Conservation (phyloP, 805 yeast species). For the Candida ipomoeae region DNA sequence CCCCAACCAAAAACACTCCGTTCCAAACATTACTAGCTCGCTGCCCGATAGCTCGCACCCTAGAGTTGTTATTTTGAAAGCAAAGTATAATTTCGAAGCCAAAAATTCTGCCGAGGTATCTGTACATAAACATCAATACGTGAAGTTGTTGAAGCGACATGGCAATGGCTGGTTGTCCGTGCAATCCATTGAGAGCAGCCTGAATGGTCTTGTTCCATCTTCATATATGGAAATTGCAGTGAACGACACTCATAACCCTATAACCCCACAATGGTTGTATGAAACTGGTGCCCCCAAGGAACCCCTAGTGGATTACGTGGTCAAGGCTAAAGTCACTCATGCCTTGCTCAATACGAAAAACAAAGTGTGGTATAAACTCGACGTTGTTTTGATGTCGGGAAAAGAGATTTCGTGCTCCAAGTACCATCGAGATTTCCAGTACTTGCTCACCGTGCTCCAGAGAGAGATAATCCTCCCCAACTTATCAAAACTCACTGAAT, state of each 20-base stretch:
- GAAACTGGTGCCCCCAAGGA: slow-evolving; percentile 7
- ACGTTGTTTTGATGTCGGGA: slow-evolving; percentile 19
- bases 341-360: slow-evolving; percentile 23
- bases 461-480: background rate
- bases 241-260: slow-evolving; percentile 34
- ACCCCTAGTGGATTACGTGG: slow-evolving; percentile 7
- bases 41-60: slow-evolving; percentile 18
- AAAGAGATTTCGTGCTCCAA: slow-evolving; percentile 25
- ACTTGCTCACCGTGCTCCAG: slow-evolving; percentile 22
- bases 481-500: background rate
- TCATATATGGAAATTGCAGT: slow-evolving; percentile 36
- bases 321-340: slow-evolving; percentile 20
- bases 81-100: slow-evolving; percentile 31
- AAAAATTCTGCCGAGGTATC: slow-evolving; percentile 26
- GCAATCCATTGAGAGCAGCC: slow-evolving; percentile 21
- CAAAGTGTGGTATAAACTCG: slow-evolving; percentile 35
- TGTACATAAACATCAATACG: slow-evolving; percentile 25
- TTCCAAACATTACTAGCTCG: slow-evolving; percentile 25
- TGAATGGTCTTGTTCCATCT: slow-evolving; percentile 36
- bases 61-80: slow-evolving; percentile 23
- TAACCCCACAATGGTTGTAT: slow-evolving; percentile 30
- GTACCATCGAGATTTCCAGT: slow-evolving; percentile 35
- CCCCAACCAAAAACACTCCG: background rate
- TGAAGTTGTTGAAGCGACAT: slow-evolving; percentile 30
- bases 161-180: slow-evolving; percentile 42